Evolutionary conservation across 495 filamentous ascomycete genomes (phyloP).

Genomic region (Tuber microsphaerosporum): DNA sequence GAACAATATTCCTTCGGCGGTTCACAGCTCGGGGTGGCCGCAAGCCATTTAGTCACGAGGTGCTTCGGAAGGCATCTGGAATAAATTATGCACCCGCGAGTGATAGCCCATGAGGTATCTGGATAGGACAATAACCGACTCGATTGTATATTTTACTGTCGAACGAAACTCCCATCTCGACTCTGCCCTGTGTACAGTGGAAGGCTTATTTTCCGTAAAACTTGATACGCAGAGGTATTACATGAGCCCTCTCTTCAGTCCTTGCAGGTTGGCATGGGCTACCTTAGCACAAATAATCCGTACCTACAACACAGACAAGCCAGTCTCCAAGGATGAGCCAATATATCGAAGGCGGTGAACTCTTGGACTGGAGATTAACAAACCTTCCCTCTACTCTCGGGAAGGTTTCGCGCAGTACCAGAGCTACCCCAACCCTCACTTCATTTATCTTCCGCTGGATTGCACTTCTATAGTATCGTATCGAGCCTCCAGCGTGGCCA

Average conservation of each 20-base stretch:
- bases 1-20: not conserved
- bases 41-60: not conserved
- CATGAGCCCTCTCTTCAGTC: not conserved
- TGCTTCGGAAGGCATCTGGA: not conserved
- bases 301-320: not conserved
- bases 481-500: not conserved
- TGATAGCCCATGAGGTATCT: not conserved
- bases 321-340: not conserved
- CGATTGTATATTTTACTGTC: not conserved
- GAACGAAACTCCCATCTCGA: not conserved
- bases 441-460: not conserved
- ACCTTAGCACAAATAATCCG: not conserved
- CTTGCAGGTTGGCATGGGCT: not conserved
- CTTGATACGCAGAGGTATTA: not conserved
- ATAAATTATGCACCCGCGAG: not conserved
- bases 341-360: not conserved
- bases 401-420: not conserved
- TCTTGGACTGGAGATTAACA: not conserved
- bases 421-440: not conserved
- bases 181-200: not conserved
- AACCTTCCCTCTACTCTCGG: not conserved
- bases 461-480: not conserved
- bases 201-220: not conserved
- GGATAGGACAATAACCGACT: not conserved
- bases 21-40: not conserved